phyloP scores from a whole-genome alignment of 208 protist genomes.

The Crithidia bombi region DNA sequence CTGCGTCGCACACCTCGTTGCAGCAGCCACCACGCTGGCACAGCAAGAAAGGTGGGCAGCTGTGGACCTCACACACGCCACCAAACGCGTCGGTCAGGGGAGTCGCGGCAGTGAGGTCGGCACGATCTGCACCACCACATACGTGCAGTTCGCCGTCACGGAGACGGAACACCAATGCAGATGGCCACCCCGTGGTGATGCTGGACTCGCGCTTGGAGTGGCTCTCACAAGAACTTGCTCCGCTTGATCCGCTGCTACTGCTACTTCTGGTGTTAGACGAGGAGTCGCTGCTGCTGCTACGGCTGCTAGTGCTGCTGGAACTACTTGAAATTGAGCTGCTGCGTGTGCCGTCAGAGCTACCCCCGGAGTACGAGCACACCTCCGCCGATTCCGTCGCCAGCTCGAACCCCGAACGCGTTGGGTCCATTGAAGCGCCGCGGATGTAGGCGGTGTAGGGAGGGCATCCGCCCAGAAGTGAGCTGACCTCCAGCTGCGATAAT shows the following conservation, averaged over 20 bases:
- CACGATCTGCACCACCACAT: conserved; percentile 2
- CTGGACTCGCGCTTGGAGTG: neutral
- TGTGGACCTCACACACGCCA: conserved; percentile 4
- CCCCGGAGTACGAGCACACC: conserved; percentile 17
- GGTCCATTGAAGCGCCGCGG: conserved; percentile 14
- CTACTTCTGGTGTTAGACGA: neutral
- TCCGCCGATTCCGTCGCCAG: conserved; percentile 16
- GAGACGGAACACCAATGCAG: conserved; percentile 16
- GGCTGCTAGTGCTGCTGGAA: neutral
- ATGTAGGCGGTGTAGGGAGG: conserved; percentile 19
- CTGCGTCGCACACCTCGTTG: neutral
- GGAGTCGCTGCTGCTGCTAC: neutral
- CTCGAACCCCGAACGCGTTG: conserved; percentile 4
- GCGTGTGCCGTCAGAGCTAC: neutral
- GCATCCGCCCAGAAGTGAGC: neutral
- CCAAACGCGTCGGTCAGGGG: conserved; percentile 5
- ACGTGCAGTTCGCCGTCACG: conserved; percentile 16
- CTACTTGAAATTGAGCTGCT: neutral
- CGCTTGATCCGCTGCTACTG: neutral
- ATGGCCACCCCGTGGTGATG: conserved; percentile 12
- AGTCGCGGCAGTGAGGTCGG: conserved; percentile 7
- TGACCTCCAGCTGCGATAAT: conserved; percentile 26
- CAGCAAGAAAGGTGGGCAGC: conserved; percentile 21
- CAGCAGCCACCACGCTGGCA: conserved; percentile 2
- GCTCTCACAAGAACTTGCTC: neutral